Evolutionary conservation across 169 alveolate genomes (phyloP).

Genomic region (Theileria annulata): DNA sequence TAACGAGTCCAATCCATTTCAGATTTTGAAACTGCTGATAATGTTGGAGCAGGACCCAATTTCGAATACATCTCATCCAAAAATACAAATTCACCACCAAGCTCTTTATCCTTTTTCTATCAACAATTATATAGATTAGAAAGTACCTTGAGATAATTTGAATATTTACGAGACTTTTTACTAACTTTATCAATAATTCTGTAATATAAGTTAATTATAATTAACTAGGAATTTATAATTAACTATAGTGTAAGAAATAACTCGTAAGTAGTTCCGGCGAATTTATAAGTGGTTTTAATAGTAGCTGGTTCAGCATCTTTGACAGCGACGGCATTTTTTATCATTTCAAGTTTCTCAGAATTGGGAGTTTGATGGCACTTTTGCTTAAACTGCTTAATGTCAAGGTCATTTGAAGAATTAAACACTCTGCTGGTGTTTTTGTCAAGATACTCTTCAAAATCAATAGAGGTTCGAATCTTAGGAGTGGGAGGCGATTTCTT

Average conservation of each 20-base stretch:
- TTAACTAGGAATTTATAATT: background rate
- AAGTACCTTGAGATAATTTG: conserved; percentile 26
- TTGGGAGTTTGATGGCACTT: conserved; percentile 44
- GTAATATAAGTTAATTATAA: background rate
- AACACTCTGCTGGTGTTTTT: conserved; percentile 29
- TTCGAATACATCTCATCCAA: conserved; percentile 45
- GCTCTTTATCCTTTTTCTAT: conserved; percentile 12
- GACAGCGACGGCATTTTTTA: conserved; percentile 39
- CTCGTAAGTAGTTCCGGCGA: conserved; percentile 53
- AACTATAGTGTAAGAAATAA: background rate
- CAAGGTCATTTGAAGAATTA: background rate
- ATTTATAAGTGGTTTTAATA: conserved; percentile 35
- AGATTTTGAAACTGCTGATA: conserved; percentile 55
- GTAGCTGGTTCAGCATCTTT: conserved; percentile 31
- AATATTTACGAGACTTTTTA: conserved; percentile 46
- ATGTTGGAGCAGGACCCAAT: conserved; percentile 48
- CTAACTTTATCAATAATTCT: conserved; percentile 49
- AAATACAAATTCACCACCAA: conserved; percentile 49
- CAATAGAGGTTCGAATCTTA: background rate
- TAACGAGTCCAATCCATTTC: conserved; percentile 62
- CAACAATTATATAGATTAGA: background rate
- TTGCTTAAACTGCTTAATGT: conserved; percentile 38
- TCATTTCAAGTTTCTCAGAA: conserved; percentile 34
- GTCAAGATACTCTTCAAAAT: conserved; percentile 14
- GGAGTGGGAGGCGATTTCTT: conserved; percentile 20